Conservation (phyloP, 495 filamentous ascomycete genomes). For the Polyplosphaeria fusca region DNA sequence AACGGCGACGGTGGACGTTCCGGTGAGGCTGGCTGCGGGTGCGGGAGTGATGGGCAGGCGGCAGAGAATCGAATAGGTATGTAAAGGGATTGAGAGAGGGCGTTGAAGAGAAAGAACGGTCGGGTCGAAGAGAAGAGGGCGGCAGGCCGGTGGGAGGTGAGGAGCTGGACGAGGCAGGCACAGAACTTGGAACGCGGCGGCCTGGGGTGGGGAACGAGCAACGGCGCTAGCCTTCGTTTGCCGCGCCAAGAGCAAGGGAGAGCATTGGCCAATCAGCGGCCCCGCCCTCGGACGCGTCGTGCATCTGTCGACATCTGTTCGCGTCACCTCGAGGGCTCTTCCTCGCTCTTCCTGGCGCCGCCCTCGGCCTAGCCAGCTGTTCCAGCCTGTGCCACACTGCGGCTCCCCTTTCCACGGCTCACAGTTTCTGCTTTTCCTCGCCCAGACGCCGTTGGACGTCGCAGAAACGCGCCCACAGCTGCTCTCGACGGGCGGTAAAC, state of each 20-base stretch:
- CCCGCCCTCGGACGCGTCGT: constrained; percentile 5
- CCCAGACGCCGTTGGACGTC: no score
- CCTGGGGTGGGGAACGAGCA: neutral
- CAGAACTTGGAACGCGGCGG: neutral
- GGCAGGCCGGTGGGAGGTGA: neutral
- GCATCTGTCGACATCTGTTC: neutral
- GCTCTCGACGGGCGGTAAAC: constrained; percentile 1
- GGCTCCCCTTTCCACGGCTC: no score
- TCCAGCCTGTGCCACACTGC: neutral
- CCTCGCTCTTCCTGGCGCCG: neutral
- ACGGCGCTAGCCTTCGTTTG: neutral
- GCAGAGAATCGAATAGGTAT: constrained; percentile 1
- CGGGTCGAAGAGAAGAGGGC: neutral
- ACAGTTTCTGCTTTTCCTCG: no score
- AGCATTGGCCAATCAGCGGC: constrained; percentile 10
- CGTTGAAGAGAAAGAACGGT: neutral
- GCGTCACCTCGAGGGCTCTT: neutral
- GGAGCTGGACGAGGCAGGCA: neutral
- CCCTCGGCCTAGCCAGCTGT: neutral
- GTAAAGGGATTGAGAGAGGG: neutral
- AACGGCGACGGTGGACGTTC: neutral
- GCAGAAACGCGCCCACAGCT: no score
- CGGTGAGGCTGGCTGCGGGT: neutral
- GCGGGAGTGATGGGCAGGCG: neutral
- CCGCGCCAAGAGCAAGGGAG: constrained; percentile 20